These are phyloP conservation scores for Blastomyces parvus DNA, from an alignment of 2,329 filamentous ascomycete genomes.

Conservation along the genomic window DNA sequence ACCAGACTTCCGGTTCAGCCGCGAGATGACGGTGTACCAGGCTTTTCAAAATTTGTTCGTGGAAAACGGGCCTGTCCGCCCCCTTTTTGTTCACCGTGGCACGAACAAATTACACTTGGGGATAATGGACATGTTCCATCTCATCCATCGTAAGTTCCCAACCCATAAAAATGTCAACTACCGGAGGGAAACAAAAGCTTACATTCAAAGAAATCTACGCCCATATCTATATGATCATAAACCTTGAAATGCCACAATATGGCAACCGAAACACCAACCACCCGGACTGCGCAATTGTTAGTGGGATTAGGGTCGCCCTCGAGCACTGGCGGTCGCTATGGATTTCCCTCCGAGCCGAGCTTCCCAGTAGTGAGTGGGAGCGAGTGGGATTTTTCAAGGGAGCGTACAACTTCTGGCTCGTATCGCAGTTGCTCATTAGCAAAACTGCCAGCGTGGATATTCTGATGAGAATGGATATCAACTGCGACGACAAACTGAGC, in stretches of 20 bases:
- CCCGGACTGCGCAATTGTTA: constrained; percentile 25
- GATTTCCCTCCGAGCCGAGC: constrained; percentile 24
- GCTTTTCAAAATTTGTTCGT: constrained; percentile 35
- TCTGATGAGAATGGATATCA: constrained; percentile 37
- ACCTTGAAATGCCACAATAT: constrained; percentile 24
- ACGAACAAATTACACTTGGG: constrained; percentile 22
- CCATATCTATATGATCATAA: constrained; percentile 36
- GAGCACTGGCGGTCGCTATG: constrained; percentile 33
- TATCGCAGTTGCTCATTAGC: constrained; percentile 34
- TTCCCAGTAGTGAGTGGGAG: constrained; percentile 30
- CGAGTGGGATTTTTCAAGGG: constrained; percentile 37
- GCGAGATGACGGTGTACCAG: constrained; percentile 29
- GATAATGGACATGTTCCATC: constrained; percentile 34
- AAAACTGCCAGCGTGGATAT: constrained; percentile 37
- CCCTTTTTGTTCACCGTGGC: constrained; percentile 10
- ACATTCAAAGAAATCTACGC: constrained; percentile 28
- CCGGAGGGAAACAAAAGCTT: constrained; percentile 6
- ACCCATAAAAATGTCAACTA: background rate
- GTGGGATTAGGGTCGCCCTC: constrained; percentile 28
- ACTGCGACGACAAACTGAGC: constrained; percentile 36
- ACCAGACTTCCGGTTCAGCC: constrained; percentile 30
- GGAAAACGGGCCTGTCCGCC: constrained; percentile 16
- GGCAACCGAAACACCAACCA: background rate
- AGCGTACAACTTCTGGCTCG: constrained; percentile 36
- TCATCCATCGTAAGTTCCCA: constrained; percentile 32